Conservation (phyloP, 163 green algal species). For the Chloroidium sp. region DNA sequence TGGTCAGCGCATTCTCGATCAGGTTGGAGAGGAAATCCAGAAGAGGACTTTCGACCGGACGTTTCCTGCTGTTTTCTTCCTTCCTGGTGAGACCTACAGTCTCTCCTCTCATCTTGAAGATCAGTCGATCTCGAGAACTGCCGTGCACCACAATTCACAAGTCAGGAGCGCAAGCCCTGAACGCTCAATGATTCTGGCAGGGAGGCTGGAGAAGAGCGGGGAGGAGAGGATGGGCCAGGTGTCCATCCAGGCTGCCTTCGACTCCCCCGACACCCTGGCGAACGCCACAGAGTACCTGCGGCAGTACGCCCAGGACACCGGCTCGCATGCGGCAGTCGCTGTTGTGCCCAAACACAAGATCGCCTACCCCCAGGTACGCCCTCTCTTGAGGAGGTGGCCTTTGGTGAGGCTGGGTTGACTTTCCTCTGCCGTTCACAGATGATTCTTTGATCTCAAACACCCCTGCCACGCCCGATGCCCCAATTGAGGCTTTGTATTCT, state of each 20-base stretch:
- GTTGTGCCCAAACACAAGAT: constrained; percentile 11
- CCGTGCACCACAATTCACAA: too few species aligned
- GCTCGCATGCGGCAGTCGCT: constrained; percentile 13
- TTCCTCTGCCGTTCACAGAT: too few species aligned
- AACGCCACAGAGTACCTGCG: constrained; percentile 13
- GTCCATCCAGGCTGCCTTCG: constrained; percentile 14
- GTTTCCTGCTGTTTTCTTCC: background rate
- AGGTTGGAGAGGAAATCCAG: background rate
- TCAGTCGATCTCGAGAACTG: too few species aligned
- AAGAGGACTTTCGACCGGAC: constrained; percentile 8
- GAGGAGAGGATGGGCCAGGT: constrained; percentile 10
- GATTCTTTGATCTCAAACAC: too few species aligned
- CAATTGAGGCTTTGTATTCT: too few species aligned
- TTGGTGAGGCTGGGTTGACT: background rate
- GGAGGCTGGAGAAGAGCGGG: background rate
- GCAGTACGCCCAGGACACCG: constrained; percentile 15
- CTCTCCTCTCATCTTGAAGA: too few species aligned
- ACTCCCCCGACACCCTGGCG: constrained; percentile 17
- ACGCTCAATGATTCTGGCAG: constrained; percentile 2
- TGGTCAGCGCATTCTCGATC: background rate
- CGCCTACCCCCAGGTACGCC: constrained; percentile 19
- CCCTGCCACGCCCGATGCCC: too few species aligned
- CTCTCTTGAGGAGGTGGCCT: background rate
- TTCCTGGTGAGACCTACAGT: background rate
- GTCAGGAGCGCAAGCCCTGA: background rate